phyloP scores from a whole-genome alignment of 148 eudicot genomes.

The Heliosperma pusillum region DNA sequence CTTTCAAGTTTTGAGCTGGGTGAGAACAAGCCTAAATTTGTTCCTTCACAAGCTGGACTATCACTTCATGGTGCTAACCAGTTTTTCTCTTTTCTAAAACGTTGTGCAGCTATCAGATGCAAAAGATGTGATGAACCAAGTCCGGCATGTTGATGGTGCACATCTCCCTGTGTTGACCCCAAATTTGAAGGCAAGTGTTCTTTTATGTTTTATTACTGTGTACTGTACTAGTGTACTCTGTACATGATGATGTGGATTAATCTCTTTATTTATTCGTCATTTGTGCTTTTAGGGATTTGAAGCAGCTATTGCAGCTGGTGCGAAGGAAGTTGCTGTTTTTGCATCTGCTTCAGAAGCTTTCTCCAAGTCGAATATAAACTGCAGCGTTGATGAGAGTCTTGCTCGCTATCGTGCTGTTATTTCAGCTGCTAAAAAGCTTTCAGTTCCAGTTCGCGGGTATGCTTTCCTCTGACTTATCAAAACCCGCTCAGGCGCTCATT shows the following conservation, averaged over 20 bases:
- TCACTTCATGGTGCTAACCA: background rate
- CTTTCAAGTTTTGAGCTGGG: too few relatives aligned
- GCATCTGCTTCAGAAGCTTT: conserved; percentile 98
- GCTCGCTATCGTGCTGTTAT: conserved; percentile 71
- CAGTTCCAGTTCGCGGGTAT: conserved; percentile 89
- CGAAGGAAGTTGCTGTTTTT: conserved; percentile 91
- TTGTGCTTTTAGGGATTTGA: conserved; percentile 72
- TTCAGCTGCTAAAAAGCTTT: conserved; percentile 59
- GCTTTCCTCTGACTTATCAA: background rate
- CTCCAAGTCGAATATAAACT: conserved; percentile 85
- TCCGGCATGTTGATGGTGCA: conserved; percentile 53
- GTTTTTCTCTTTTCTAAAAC: background rate
- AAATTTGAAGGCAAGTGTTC: conserved; percentile 58
- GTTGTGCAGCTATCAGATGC: conserved; percentile 81
- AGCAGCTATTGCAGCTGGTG: conserved; percentile 93
- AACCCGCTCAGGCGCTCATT: background rate
- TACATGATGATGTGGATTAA: background rate
- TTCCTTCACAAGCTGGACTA: background rate
- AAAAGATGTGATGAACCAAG: conserved; percentile 74
- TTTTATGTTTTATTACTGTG: background rate
- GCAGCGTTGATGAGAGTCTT: conserved; percentile 89
- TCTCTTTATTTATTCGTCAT: background rate
- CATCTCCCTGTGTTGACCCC: conserved; percentile 86
- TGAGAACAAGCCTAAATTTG: background rate
- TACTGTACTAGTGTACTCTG: background rate